Base-by-base conservation (phyloP, 306 rosid genomes). In the Sindora glabra region DNA sequence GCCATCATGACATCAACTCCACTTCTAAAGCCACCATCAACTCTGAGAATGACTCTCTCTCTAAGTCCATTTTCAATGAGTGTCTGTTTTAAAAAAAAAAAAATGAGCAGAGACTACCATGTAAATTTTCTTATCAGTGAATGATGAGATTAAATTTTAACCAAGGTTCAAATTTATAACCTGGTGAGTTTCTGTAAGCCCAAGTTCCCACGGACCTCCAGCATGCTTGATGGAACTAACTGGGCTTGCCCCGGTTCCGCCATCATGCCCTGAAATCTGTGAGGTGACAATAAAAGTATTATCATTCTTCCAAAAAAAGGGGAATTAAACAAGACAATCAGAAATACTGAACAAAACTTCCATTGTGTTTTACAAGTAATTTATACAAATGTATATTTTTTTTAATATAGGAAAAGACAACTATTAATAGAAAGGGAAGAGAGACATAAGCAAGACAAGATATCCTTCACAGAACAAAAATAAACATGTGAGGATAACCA, bases 181-280 rank as follows among this genome's bases (percentile, higher is more conserved):
- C 98, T 92, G 96, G 74, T 92, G 94, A 59, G 95, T 76, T 80
- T 92, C 98, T 57, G 98, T 83, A 36, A 92, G 82, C 56, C 98
- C 98, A 59, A 92, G 90, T 77, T 92, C 98, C 98, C 98, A 92
- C 68, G 98, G 98, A 71, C 98, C 98, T 59, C 98, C 98, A 50
- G 98, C 98, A 80, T 92, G 98, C 79, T 92, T 92, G 65, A 92
- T 92, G 69, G 98, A 92, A 82, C 98, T 92, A 56, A 92, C 81
- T 62, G 98, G 98, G 80, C 98, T 92, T 25, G 96, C 98, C 68
- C 98, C 96, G 27, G 96, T 88, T 74, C 98, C 96, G 71, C 96
- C 98, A 74, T 88, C 96, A 76, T 92, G 96, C 47, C 98, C 96
- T 39, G 96, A 88, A 75, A 88, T 89, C 98, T 92, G 88, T 19